Base-by-base conservation (phyloP, 2,329 filamentous ascomycete species). In the Trichoderma brevicompactum region DNA sequence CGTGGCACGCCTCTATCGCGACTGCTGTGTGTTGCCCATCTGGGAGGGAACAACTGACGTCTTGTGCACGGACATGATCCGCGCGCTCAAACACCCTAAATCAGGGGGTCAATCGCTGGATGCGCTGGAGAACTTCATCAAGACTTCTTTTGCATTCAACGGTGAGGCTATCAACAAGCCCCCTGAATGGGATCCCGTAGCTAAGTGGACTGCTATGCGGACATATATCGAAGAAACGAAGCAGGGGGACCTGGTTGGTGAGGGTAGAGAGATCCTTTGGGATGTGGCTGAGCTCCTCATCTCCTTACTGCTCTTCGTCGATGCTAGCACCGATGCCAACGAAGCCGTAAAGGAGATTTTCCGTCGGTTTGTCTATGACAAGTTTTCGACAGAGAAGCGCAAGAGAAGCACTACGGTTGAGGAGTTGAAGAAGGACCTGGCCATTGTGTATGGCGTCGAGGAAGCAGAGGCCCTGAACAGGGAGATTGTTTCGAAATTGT, bases 1-100 rank as follows among this genome's bases (percentile, higher is more conserved):
- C 70, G 77, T 92, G 3, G 83, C 89, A 0, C 82, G 88, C 7
- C 78, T 92, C 1, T 87, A 87, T 70, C 83, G 90, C 7, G 89
- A 92, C 70, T 85, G 83, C 1, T 80, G 77, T 7, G 89, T 91
- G 2, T 77, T 86, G 58, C 82, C 85, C 13, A 91, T 92, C 55
- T 91, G 88, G 87, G 89, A 91, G 74, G 88, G 89, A 1, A 92
- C 90, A 0, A 91, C 89, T 0, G 89, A 91, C 70, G 87, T 92
- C 6, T 79, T 92, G 64, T 85, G 86, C 5, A 80, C 79, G 1
- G 83, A 84, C 66, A 78, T 82, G 15, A 67, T 84, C 13, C 73
- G 82, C 19, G 80, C 81, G 0, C 65, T 85, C 48, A 83, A 83
- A 67, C 80, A 84, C 40, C 74, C 79, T 0, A 74, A 74, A 28